Percentiles rank a stretch among this genome's conserved stretches.
These are phyloP conservation scores for Mycosphaerella sp. DNA, from an alignment of 2,329 filamentous ascomycete species.

Conservation along the genomic window DNA sequence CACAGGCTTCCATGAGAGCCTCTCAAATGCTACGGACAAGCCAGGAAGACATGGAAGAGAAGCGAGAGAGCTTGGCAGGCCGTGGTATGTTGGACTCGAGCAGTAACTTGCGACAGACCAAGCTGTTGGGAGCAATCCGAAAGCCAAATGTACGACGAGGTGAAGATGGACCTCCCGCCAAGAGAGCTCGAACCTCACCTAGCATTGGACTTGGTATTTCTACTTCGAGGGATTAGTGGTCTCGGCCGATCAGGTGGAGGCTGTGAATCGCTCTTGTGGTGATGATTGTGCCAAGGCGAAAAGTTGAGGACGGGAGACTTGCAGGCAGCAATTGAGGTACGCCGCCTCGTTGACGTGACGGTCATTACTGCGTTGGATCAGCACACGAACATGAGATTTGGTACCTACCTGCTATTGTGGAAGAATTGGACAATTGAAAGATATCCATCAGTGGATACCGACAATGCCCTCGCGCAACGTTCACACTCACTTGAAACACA, in stretches of 20 bases:
- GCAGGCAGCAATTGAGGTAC: neutral
- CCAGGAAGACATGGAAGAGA: slow-evolving; percentile 37
- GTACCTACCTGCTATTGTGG: neutral
- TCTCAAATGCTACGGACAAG: slow-evolving; percentile 53
- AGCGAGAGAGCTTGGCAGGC: slow-evolving; percentile 36
- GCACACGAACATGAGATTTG: neutral
- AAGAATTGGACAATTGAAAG: neutral
- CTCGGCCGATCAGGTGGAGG: neutral
- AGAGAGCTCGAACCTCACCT: slow-evolving; percentile 45
- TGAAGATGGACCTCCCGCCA: slow-evolving; percentile 36
- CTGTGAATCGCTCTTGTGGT: neutral
- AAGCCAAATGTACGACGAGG: slow-evolving; percentile 45
- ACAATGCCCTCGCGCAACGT: neutral
- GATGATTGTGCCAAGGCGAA: neutral
- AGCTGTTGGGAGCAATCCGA: slow-evolving; percentile 56
- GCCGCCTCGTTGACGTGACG: neutral
- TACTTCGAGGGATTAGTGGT: slow-evolving; percentile 20
- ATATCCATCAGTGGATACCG: neutral
- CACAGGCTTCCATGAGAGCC: slow-evolving; percentile 71
- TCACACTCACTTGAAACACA: neutral
- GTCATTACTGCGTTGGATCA: neutral
- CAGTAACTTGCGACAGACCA: slow-evolving; percentile 47
- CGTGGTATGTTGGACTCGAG: slow-evolving; percentile 22
- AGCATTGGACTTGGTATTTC: slow-evolving; percentile 28
- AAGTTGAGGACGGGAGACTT: neutral